Conservation (phyloP, 2,329 filamentous ascomycete genomes). For the Samsoniella hepiali region DNA sequence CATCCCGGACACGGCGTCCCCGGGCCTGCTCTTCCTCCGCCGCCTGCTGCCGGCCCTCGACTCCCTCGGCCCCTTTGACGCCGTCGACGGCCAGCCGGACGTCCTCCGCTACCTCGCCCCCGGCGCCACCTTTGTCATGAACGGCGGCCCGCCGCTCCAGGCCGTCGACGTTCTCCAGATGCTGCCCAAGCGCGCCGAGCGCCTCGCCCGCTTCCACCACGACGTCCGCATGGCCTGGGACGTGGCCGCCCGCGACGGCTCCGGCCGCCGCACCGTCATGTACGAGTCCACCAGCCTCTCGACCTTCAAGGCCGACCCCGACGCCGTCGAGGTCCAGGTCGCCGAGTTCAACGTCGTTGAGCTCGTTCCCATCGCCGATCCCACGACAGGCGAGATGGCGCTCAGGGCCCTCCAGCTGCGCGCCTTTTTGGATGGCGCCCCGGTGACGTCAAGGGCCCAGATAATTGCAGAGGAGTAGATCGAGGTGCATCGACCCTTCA, state of each 20-base stretch:
- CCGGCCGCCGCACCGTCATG: slow-evolving; percentile 18
- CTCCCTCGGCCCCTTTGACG: slow-evolving; percentile 19
- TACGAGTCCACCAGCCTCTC: slow-evolving; percentile 18
- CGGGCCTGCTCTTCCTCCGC: slow-evolving; percentile 21
- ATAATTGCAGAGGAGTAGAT: slow-evolving; percentile 14
- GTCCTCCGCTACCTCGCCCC: slow-evolving; percentile 16
- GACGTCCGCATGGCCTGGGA: slow-evolving; percentile 18
- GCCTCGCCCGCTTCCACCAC: slow-evolving; percentile 17
- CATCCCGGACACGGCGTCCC: slow-evolving; percentile 17
- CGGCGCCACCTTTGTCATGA: slow-evolving; percentile 19
- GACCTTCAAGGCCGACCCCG: slow-evolving; percentile 13
- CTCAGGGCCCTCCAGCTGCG: slow-evolving; percentile 16
- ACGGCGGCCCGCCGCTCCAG: slow-evolving; percentile 13
- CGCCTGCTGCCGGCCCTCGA: slow-evolving; percentile 20
- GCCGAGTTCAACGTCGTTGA: slow-evolving; percentile 19
- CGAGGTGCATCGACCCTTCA: background rate
- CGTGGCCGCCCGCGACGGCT: slow-evolving; percentile 8
- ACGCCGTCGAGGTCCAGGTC: slow-evolving; percentile 15
- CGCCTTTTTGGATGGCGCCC: slow-evolving; percentile 15
- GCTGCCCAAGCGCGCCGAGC: slow-evolving; percentile 14
- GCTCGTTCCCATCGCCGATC: slow-evolving; percentile 4
- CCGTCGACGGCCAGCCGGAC: background rate
- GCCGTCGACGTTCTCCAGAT: slow-evolving; percentile 18
- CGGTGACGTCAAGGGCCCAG: slow-evolving; percentile 17
- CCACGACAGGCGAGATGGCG: background rate